A percentile compares a stretch with the other conserved stretches of the same genome.
phyloP scores from a whole-genome alignment of 305 asterid species.

The Solanum hybrid region DNA sequence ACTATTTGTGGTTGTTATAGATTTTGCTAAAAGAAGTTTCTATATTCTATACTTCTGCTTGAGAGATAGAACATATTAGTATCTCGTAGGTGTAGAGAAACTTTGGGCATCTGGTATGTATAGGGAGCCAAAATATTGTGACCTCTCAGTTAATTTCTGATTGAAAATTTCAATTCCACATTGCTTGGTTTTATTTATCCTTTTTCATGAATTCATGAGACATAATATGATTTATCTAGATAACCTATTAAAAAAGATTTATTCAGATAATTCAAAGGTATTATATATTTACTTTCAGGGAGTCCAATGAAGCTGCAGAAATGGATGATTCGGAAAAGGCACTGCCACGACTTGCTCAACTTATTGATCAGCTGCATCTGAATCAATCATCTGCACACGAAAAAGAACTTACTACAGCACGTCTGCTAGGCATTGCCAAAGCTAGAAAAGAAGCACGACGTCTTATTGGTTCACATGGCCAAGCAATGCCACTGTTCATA shows the following conservation, averaged over 20 bases:
- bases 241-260: neutral
- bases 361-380: conserved; percentile 90
- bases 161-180: neutral
- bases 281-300: neutral
- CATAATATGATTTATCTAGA: neutral
- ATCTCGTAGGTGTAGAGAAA: neutral
- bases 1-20: neutral
- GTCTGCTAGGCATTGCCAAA: conserved; percentile 68
- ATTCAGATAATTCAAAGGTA: neutral
- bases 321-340: conserved; percentile 99
- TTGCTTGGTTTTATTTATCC: neutral
- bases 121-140: neutral
- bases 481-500: conserved; percentile 95
- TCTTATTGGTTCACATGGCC: conserved; percentile 98
- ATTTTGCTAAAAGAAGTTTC: neutral
- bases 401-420: conserved; percentile 75
- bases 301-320: conserved; percentile 6
- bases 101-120: neutral
- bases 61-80: neutral
- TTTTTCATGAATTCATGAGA: neutral
- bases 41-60: neutral
- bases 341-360: conserved; percentile 86
- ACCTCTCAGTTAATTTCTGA: conserved; percentile 1
- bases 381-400: conserved; percentile 77
- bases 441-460: conserved; percentile 80